Conservation (phyloP, 495 filamentous ascomycete genomes). For the Gamarada debralockiae region DNA sequence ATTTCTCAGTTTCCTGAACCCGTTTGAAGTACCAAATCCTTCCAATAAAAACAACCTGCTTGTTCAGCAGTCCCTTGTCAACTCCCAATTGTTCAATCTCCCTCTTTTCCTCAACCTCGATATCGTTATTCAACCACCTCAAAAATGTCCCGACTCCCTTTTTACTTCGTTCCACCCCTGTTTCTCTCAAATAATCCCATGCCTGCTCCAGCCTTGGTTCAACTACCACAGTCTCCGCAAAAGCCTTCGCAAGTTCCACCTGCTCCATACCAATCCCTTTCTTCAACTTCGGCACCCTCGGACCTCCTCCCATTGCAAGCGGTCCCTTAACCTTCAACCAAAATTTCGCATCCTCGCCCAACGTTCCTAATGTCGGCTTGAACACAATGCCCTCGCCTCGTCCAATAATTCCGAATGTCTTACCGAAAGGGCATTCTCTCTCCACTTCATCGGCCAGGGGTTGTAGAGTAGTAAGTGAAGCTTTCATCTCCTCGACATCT, state of each 20-base stretch:
- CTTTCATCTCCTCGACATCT: conserved; percentile 17
- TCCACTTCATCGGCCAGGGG: conserved; percentile 25
- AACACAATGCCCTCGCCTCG: conserved; percentile 36
- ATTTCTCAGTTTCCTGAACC: too few relatives aligned
- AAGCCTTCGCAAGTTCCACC: conserved; percentile 6
- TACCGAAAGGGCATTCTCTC: conserved; percentile 28
- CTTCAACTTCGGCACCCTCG: conserved; percentile 21
- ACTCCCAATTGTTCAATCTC: conserved; percentile 3
- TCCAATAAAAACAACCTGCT: conserved; percentile 3
- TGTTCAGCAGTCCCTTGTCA: conserved; percentile 2
- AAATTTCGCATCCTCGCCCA: conserved; percentile 15
- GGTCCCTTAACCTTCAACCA: conserved; percentile 36
- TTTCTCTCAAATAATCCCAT: conserved; percentile 29
- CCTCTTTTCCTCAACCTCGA: conserved; percentile 8
- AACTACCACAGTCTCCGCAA: conserved; percentile 15
- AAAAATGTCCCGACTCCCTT: background rate
- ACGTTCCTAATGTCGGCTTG: conserved; percentile 19
- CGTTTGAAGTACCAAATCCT: conserved; percentile 15
- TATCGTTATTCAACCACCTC: conserved; percentile 14
- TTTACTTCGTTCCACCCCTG: conserved; percentile 4
- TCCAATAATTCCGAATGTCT: conserved; percentile 25
- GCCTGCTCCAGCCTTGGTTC: conserved; percentile 28
- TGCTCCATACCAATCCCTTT: conserved; percentile 4
- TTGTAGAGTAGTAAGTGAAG: too few relatives aligned
- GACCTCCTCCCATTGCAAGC: background rate